Base-by-base conservation (phyloP, 345 rosid species). In the Carallia brachiata region DNA sequence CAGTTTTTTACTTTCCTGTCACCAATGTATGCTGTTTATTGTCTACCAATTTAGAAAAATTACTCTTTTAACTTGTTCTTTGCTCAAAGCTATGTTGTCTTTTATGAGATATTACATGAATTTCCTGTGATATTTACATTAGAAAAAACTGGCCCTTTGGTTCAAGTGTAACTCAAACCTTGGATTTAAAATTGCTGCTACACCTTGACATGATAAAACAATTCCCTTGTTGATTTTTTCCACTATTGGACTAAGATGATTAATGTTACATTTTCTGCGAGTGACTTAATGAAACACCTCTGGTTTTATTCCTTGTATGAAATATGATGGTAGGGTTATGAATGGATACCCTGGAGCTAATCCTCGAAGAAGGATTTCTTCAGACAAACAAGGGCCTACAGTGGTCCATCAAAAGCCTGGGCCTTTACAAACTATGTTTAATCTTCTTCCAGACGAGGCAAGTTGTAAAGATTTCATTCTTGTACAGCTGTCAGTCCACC, bases 401-500 rank as follows among this genome's bases (percentile, higher is more conserved):
- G 90, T 90, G 86, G 99, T 92, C 67, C 90, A 92, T 80, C 99
- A 82, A 83, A 95, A 90, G 83, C 96, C 99, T 53, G 99, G 99
- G 52, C 91, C 97, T 62, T 64, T 92, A 75, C 99, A 95, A 77
- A 95, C 97, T 60, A 92, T 95, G 77, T 90, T 95, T 84, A 72
- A 81, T 73, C 96, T 95, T 81, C 90, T 77, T 47, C 92, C 96
- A 10, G 98, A 92, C 70, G 99, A 95, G 94, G 98, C 78, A 68
- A 77, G 84, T 65, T 65, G 65, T 62, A 30, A 40, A 68, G 56
- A 78, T 48, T 36, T 59, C 62, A 73, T 27, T 52, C 48, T 66
- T 53, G 54, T 55, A 1, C 69, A 73, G 52, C 53, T 63, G 62
- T 65, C n/a, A 60, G 8, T 39, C 44, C 56, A 17, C 28, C 19